Percentiles rank a stretch among this genome's conserved stretches.
phyloP scores from a whole-genome alignment of 129 eudicot genomes.

The Helianthus tuberosus region DNA sequence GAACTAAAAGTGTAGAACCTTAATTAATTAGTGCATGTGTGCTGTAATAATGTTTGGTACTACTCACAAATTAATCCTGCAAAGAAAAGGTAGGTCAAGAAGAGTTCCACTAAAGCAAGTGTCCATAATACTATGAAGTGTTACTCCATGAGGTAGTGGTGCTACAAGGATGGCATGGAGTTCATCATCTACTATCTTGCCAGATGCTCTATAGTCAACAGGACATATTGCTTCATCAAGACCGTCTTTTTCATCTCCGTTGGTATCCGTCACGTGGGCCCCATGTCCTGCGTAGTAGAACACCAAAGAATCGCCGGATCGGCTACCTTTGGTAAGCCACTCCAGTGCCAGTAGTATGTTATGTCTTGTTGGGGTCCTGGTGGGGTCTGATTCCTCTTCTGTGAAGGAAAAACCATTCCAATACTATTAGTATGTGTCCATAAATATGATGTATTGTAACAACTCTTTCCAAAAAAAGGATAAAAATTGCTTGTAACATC shows the following conservation, averaged over 20 bases:
- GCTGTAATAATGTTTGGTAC: neutral
- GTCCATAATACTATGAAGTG: constrained; percentile 71
- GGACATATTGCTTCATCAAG: constrained; percentile 70
- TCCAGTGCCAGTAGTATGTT: constrained; percentile 53
- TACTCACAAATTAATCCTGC: constrained; percentile 55
- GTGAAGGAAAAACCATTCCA: neutral
- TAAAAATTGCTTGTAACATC: too few relatives aligned
- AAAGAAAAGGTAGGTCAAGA: constrained; percentile 62
- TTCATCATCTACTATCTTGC: constrained; percentile 79
- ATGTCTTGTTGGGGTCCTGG: constrained; percentile 52
- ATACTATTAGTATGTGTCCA: too few relatives aligned
- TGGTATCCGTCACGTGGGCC: constrained; percentile 45
- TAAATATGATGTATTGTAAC: too few relatives aligned
- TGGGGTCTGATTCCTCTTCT: constrained; percentile 57
- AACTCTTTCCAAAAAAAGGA: too few relatives aligned
- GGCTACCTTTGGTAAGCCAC: constrained; percentile 65
- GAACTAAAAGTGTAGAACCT: neutral
- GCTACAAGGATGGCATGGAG: constrained; percentile 64
- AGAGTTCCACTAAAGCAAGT: constrained; percentile 76
- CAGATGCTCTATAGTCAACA: constrained; percentile 59
- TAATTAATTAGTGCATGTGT: neutral
- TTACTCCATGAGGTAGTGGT: constrained; percentile 68
- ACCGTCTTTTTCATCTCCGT: constrained; percentile 72
- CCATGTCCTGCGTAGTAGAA: constrained; percentile 81
- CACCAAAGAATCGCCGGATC: constrained; percentile 78